Conservation (phyloP, 257 asterid species). For the Euphrasia confusa region DNA sequence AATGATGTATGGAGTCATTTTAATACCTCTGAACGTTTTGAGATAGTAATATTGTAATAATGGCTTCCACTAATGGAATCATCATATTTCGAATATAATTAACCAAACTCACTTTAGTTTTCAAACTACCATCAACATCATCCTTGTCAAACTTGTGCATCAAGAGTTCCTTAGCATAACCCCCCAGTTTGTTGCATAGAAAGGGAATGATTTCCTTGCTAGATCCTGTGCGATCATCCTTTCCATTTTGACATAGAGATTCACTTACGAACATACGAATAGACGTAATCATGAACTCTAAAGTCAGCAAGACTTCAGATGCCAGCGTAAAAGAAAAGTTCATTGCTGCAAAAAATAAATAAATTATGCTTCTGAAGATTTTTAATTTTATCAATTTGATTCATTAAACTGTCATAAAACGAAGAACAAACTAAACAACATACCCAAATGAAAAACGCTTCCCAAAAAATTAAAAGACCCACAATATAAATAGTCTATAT, state of each 20-base stretch:
- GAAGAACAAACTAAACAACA: constrained; percentile 26
- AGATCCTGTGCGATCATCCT: constrained; percentile 33
- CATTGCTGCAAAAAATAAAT: constrained; percentile 39
- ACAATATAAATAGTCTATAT: constrained; percentile 52
- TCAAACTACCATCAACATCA: constrained; percentile 40
- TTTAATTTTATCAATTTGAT: not conserved
- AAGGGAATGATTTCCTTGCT: constrained; percentile 48
- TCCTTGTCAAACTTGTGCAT: constrained; percentile 54
- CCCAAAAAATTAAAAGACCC: constrained; percentile 64
- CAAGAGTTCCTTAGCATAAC: constrained; percentile 58
- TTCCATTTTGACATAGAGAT: constrained; percentile 36
- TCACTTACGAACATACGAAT: constrained; percentile 43
- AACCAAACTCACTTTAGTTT: constrained; percentile 49
- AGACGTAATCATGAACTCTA: constrained; percentile 51
- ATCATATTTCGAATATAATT: constrained; percentile 19
- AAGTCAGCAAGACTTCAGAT: constrained; percentile 60
- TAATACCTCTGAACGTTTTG: constrained; percentile 6
- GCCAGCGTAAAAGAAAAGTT: constrained; percentile 69
- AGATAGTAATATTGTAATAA: constrained; percentile 22
- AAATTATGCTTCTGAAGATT: constrained; percentile 20
- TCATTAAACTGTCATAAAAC: constrained; percentile 4
- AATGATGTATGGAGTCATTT: constrained; percentile 25
- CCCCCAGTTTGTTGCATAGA: constrained; percentile 58
- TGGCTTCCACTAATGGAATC: constrained; percentile 17
- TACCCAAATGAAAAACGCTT: constrained; percentile 58